These are phyloP conservation scores for Stagonosporopsis cucurbitacearum DNA, from an alignment of 2,329 filamentous ascomycete genomes.

Conservation along the genomic window DNA sequence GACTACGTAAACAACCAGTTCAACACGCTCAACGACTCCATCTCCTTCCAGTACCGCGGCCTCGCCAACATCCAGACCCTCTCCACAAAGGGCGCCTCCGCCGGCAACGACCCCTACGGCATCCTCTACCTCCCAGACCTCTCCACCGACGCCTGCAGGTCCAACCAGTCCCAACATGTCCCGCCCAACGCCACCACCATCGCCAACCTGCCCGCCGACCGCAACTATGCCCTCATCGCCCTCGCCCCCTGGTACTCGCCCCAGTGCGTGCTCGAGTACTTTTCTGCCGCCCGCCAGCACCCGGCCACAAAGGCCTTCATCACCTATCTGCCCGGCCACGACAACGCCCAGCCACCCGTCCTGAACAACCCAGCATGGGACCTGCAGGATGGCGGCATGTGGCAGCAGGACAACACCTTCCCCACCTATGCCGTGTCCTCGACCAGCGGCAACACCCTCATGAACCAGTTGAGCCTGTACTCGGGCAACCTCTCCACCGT, in stretches of 20 bases:
- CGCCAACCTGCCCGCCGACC: conserved; percentile 66
- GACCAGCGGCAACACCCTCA: conserved; percentile 68
- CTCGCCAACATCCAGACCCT: conserved; percentile 74
- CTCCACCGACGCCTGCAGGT: conserved; percentile 65
- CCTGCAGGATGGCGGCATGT: conserved; percentile 71
- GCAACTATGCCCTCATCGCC: conserved; percentile 76
- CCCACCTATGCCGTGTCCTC: conserved; percentile 85
- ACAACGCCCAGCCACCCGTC: conserved; percentile 67
- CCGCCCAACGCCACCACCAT: conserved; percentile 77
- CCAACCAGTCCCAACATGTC: conserved; percentile 68
- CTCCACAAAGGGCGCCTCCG: conserved; percentile 68
- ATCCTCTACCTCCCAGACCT: conserved; percentile 86
- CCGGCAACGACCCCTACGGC: conserved; percentile 71
- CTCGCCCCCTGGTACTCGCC: conserved; percentile 84
- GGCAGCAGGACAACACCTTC: conserved; percentile 73
- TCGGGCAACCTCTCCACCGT: conserved; percentile 72
- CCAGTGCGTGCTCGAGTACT: conserved; percentile 75
- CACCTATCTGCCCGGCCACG: conserved; percentile 59
- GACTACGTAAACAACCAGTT: conserved; percentile 41
- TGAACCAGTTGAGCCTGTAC: conserved; percentile 75
- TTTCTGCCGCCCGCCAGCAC: conserved; percentile 67
- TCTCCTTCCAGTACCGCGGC: conserved; percentile 49
- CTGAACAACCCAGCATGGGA: conserved; percentile 71
- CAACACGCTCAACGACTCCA: conserved; percentile 35
- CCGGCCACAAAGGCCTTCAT: conserved; percentile 60